Conservation (phyloP, 1,284 basidiomycete species). For the Ganoderma leucocontextum region DNA sequence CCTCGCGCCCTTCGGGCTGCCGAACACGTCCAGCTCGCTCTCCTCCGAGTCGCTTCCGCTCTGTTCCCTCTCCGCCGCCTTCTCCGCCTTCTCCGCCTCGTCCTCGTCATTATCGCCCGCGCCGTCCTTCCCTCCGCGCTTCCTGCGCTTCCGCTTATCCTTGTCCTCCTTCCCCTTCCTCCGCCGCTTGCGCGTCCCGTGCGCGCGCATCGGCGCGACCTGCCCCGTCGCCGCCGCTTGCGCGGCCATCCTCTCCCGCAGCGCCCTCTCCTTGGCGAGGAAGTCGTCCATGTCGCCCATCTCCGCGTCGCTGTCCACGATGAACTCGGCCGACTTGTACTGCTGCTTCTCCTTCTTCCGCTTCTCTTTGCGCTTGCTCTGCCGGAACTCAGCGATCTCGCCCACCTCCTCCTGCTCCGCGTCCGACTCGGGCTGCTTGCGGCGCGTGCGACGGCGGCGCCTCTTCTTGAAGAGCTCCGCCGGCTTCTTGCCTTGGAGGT, state of each 20-base stretch:
- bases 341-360: constrained; percentile 75
- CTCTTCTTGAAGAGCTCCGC: constrained; percentile 72
- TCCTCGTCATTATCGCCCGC: constrained; percentile 20
- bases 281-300: constrained; percentile 80
- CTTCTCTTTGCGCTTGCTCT: constrained; percentile 54
- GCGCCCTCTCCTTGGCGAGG: constrained; percentile 74
- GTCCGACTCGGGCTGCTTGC: constrained; percentile 54
- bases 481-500: constrained; percentile 78
- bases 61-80: constrained; percentile 18
- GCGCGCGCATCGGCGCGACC: constrained; percentile 64
- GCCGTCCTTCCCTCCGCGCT: constrained; percentile 31
- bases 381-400: constrained; percentile 39
- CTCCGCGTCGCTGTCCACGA: constrained; percentile 89
- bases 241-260: constrained; percentile 57
- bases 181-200: constrained; percentile 76
- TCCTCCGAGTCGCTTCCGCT: constrained; percentile 30
- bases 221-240: constrained; percentile 56
- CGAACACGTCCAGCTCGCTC: constrained; percentile 37
- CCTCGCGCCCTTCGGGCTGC: constrained; percentile 33
- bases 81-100: constrained; percentile 27
- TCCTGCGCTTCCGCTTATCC: constrained; percentile 35
- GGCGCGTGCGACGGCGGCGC: constrained; percentile 56
- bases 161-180: constrained; percentile 46
- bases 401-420: constrained; percentile 51
- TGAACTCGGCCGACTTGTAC: constrained; percentile 91